Evolutionary conservation across 2,329 filamentous ascomycete species (phyloP).

Genomic region (Talaromyces funiculosus): DNA sequence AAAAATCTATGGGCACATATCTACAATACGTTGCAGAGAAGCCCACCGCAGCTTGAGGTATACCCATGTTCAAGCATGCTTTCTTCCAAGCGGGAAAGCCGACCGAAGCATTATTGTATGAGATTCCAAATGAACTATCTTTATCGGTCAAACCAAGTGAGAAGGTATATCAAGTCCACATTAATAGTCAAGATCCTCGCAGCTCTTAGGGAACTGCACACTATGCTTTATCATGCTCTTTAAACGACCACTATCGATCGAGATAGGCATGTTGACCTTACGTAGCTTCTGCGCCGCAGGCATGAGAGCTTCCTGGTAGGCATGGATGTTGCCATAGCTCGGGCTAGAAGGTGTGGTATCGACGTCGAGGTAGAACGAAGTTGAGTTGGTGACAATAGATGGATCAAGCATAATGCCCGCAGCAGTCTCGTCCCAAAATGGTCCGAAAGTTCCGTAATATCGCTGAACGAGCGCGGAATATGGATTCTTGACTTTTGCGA

Average conservation of each 20-base stretch:
- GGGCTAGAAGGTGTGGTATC: constrained; percentile 38
- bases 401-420: constrained; percentile 36
- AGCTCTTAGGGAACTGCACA: constrained; percentile 24
- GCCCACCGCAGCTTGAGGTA: no score
- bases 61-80: no score
- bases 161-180: no score
- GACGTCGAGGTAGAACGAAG: constrained; percentile 40
- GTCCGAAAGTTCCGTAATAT: constrained; percentile 37
- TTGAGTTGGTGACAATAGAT: constrained; percentile 34
- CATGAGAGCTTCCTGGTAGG: constrained; percentile 37
- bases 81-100: no score
- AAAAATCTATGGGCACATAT: no score
- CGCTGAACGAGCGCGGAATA: constrained; percentile 37
- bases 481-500: constrained; percentile 32
- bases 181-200: no score
- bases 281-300: constrained; percentile 29
- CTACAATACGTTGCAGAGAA: no score
- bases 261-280: constrained; percentile 39
- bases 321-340: constrained; percentile 41
- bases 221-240: constrained; percentile 35
- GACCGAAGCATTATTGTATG: no score
- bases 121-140: no score
- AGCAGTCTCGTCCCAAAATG: constrained; percentile 46
- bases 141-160: no score
- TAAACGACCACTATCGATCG: constrained; percentile 32